These are phyloP conservation scores for Corinectria fuckeliana DNA, from an alignment of 2,329 filamentous ascomycete genomes.

Conservation along the genomic window DNA sequence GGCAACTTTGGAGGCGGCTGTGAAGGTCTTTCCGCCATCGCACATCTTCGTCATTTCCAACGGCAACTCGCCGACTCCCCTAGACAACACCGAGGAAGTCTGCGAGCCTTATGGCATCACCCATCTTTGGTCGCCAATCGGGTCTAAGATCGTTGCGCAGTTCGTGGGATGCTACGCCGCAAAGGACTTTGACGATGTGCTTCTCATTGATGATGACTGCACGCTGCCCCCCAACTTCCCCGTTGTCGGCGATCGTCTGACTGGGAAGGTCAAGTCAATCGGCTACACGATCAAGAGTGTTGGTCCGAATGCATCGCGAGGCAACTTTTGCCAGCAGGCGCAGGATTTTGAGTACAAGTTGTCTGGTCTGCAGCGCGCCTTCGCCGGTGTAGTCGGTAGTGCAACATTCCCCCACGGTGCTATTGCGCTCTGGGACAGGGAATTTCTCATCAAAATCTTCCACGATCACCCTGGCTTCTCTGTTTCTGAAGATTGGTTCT, in stretches of 20 bases:
- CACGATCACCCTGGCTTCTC: conserved; percentile 17
- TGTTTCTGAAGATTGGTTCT: conserved; percentile 22
- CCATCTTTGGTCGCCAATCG: conserved; percentile 20
- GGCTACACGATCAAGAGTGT: conserved; percentile 24
- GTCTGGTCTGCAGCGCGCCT: conserved; percentile 7
- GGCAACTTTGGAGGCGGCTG: conserved; percentile 9
- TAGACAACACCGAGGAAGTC: conserved; percentile 17
- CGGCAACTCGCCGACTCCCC: conserved; percentile 17
- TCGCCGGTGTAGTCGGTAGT: conserved; percentile 11
- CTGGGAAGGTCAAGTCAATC: conserved; percentile 16
- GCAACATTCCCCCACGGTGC: conserved; percentile 20
- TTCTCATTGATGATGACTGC: conserved; percentile 22
- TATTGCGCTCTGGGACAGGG: conserved; percentile 15
- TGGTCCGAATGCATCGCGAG: conserved; percentile 8
- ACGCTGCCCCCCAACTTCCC: conserved; percentile 16
- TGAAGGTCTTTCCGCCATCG: conserved; percentile 12
- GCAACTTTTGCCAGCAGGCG: conserved; percentile 15
- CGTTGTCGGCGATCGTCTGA: conserved; percentile 5
- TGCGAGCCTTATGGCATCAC: conserved; percentile 14
- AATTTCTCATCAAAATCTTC: conserved; percentile 16
- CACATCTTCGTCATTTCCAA: conserved; percentile 24
- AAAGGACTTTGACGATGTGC: conserved; percentile 10
- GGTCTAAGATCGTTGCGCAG: conserved; percentile 21
- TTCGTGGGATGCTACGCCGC: conserved; percentile 15
- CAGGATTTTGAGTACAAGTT: conserved; percentile 26